Evolutionary conservation across 2,329 filamentous ascomycete species (phyloP).

Genomic region (Aspergillus jensenii): DNA sequence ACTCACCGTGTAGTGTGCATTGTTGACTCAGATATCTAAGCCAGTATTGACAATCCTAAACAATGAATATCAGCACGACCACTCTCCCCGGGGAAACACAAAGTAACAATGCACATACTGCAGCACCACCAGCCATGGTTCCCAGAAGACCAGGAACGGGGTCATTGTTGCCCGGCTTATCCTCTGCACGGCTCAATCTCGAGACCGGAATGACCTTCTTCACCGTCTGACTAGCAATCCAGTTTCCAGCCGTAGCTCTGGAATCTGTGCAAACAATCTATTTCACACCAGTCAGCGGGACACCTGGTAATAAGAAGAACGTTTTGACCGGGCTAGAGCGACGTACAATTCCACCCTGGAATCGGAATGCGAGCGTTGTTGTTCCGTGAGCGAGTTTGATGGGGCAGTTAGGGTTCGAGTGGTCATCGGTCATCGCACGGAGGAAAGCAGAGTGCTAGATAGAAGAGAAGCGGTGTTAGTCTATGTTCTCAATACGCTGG

Average conservation of each 20-base stretch:
- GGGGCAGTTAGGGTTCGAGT: constrained; percentile 91
- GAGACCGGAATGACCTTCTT: constrained; percentile 85
- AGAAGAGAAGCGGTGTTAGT: constrained; percentile 12
- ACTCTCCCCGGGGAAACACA: background rate
- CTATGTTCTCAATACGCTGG: constrained; percentile 6
- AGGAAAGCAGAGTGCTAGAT: constrained; percentile 85
- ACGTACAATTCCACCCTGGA: constrained; percentile 82
- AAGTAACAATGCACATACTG: constrained; percentile 50
- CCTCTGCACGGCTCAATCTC: constrained; percentile 39
- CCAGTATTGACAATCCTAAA: constrained; percentile 98
- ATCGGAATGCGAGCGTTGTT: constrained; percentile 95
- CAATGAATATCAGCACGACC: constrained; percentile 11
- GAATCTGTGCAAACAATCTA: constrained; percentile 94
- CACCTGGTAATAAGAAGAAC: background rate
- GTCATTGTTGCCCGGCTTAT: constrained; percentile 33
- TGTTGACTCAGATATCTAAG: constrained; percentile 98
- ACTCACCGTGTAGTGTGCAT: constrained; percentile 81
- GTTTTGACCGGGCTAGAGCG: background rate
- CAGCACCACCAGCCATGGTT: constrained; percentile 97
- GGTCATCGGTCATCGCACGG: constrained; percentile 94
- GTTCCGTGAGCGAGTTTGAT: constrained; percentile 99
- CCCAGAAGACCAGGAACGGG: constrained; percentile 66
- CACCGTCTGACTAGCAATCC: constrained; percentile 99
- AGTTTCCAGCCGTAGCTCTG: constrained; percentile 93
- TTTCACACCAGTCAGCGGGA: background rate